phyloP scores from a whole-genome alignment of 2,329 filamentous ascomycete species.

The Talaromyces sp. region DNA sequence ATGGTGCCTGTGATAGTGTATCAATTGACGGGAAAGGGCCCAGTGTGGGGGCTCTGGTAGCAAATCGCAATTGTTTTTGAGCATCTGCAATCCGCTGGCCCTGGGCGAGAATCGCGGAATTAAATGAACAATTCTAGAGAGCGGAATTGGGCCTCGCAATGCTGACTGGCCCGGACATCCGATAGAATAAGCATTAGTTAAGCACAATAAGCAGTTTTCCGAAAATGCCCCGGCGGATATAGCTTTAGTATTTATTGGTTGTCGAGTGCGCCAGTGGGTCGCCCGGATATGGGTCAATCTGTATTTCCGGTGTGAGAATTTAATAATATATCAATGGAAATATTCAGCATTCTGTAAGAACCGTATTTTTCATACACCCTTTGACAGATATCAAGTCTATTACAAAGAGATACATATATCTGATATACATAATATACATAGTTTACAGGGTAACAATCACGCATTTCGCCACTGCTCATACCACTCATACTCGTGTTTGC shows the following conservation, averaged over 20 bases:
- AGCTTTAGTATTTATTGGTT: neutral
- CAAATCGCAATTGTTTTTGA: neutral
- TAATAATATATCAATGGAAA: neutral
- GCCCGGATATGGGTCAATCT: neutral
- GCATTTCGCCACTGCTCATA: conserved; percentile 2
- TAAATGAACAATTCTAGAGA: neutral
- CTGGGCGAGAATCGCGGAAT: neutral
- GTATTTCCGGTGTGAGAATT: neutral
- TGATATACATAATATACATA: neutral
- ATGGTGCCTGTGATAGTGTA: neutral
- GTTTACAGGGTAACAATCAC: neutral
- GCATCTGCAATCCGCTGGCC: neutral
- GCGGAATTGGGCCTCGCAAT: neutral
- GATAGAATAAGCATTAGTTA: neutral
- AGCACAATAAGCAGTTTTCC: no score
- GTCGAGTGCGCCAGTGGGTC: neutral
- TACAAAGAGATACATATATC: neutral
- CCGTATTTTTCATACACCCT: neutral
- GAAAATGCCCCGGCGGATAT: no score
- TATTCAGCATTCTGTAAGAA: neutral
- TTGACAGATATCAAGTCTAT: neutral
- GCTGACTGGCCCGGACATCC: neutral
- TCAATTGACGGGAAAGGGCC: neutral
- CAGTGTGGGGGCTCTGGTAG: neutral
- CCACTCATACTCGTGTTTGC: conserved; percentile 4